Conservation (phyloP, 345 rosid genomes). For the Brassica nigra region DNA sequence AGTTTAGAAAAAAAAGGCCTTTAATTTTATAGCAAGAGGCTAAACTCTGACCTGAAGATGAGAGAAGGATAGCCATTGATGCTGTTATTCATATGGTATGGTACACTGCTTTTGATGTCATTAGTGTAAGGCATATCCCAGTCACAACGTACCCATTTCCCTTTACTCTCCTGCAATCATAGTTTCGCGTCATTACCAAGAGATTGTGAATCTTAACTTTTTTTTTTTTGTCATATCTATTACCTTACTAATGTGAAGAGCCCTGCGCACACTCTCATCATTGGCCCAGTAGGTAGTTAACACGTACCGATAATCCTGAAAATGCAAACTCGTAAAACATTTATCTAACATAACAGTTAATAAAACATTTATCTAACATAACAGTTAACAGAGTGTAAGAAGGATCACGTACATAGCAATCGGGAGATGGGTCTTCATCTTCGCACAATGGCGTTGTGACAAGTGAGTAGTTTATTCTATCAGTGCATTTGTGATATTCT, state of each 20-base stretch:
- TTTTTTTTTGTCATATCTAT: background rate
- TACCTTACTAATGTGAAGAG: slow-evolving; percentile 31
- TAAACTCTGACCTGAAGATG: slow-evolving; percentile 33
- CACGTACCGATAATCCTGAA: slow-evolving; percentile 18
- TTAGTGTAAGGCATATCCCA: background rate
- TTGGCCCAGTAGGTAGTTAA: slow-evolving; percentile 34
- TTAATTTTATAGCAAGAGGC: slow-evolving; percentile 8
- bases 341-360: slow-evolving; percentile 37
- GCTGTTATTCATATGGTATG: slow-evolving; percentile 36
- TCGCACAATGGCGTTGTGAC: slow-evolving; percentile 13
- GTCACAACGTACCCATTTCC: slow-evolving; percentile 30
- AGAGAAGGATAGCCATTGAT: slow-evolving; percentile 31
- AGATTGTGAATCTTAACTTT: background rate
- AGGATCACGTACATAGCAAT: slow-evolving; percentile 31
- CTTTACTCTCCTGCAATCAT: slow-evolving; percentile 30
- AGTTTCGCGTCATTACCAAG: background rate
- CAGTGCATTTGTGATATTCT: slow-evolving; percentile 14
- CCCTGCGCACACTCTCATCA: slow-evolving; percentile 35
- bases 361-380: slow-evolving; percentile 9
- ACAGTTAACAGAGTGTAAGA: slow-evolving; percentile 36
- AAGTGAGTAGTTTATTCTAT: background rate
- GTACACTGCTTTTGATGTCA: slow-evolving; percentile 31
- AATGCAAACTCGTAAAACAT: slow-evolving; percentile 19
- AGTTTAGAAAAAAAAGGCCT: background rate
- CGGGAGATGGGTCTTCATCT: slow-evolving; percentile 38